Evolutionary conservation across 2,329 filamentous ascomycete species (phyloP).

Genomic region (Claviceps quebecensis): DNA sequence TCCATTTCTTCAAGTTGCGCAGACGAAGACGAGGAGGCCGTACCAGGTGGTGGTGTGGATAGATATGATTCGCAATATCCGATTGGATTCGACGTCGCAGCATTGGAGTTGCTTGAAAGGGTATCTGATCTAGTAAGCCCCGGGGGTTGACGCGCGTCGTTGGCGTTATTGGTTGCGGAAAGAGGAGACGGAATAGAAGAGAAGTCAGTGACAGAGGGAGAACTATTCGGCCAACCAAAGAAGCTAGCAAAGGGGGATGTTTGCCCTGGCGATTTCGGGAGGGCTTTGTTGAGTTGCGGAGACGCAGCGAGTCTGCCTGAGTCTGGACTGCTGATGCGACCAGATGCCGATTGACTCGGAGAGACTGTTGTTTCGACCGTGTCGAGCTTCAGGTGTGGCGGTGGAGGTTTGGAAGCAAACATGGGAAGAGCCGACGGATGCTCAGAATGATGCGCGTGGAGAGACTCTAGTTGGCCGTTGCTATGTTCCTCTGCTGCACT

Average conservation of each 20-base stretch:
- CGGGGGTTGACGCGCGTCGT: conserved; percentile 16
- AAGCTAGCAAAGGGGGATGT: conserved; percentile 35
- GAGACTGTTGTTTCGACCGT: conserved; percentile 21
- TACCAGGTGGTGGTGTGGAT: conserved; percentile 31
- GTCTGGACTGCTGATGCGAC: conserved; percentile 15
- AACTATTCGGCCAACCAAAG: conserved; percentile 37
- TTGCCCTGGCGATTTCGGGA: conserved; percentile 38
- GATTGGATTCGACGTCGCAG: conserved; percentile 27
- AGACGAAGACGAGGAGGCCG: conserved; percentile 26
- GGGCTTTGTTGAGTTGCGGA: conserved; percentile 37
- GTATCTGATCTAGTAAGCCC: conserved; percentile 1
- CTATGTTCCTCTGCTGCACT: conserved; percentile 14
- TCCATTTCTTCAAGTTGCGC: conserved; percentile 73
- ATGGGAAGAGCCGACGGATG: conserved; percentile 31
- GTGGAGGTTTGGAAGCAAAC: conserved; percentile 33
- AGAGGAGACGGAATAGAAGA: conserved; percentile 41
- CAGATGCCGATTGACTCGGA: conserved; percentile 13
- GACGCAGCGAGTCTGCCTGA: conserved; percentile 14
- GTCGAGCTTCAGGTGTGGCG: conserved; percentile 38
- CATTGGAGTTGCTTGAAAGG: conserved; percentile 22
- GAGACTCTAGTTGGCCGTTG: conserved; percentile 14
- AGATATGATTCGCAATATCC: conserved; percentile 38
- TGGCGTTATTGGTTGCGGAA: conserved; percentile 26
- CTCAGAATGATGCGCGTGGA: conserved; percentile 23
- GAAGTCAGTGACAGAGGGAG: conserved; percentile 34